Evolutionary conservation across 768 basidiomycete genomes (phyloP), one percentile per base, ranked within the genome.

Genomic region (Suillus subalutaceus): DNA sequence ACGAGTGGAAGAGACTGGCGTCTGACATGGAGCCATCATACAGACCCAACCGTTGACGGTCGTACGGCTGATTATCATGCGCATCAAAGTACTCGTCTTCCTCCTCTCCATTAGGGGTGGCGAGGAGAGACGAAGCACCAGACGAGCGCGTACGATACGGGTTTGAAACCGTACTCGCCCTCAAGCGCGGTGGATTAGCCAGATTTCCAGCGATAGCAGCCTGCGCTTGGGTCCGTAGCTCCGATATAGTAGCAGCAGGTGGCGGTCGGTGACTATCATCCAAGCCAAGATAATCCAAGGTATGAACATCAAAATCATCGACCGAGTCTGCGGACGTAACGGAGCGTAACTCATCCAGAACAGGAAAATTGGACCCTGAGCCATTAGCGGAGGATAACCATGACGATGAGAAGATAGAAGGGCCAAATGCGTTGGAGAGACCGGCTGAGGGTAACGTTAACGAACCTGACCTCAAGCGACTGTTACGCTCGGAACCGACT

Each of bases 201-300:
- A 95, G 81, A 72, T 92, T 93, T 61, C 90, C 90, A 35, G 93
- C 90, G 74, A 96, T 94, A 44, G 92, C 95, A 55, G 92, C 91
- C 77, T 96, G 94, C 46, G 93, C 92, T 74, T 96, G 95, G 69
- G 86, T 92, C 71, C 94, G 90, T 67, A 96, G 81, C 78, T 96
- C 96, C 23, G 92, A 88, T 67, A 96, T 89, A 46, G 94, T 95
- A 13, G 94, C 94, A 6, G 94, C 92, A 3, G 90, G 90, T n/a
- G 91, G 88, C 61, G 86, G 88, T 62, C 90, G 86, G 70, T 86
- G 82, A 64, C 83, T 80, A 68, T 94, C 96, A 72, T 96, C 97
- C 72, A 99, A 84, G 53, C 97, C 97, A 60, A 99, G 91, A 78
- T 98, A 98, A 78, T 97, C 96, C 67, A 99, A 86, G 35, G 97